These are phyloP conservation scores for Trichosanthes truncata DNA, from an alignment of 306 rosid species.

Conservation along the genomic window DNA sequence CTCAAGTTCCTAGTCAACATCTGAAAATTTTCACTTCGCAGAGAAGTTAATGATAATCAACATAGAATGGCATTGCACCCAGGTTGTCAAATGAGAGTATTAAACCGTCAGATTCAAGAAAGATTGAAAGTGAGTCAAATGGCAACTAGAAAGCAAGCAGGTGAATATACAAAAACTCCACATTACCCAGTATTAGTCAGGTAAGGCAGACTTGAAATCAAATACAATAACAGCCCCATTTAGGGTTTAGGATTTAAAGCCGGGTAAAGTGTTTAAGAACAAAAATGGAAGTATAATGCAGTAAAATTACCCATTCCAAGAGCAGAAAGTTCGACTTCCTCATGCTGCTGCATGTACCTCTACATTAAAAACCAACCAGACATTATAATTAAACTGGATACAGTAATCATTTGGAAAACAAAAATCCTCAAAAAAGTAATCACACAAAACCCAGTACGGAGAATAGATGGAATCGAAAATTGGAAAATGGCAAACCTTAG, in stretches of 20 bases:
- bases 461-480: not conserved
- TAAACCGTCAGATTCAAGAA: not conserved
- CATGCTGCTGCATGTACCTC: conserved; percentile 43
- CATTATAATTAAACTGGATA: not conserved
- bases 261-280: not conserved
- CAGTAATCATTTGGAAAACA: not conserved
- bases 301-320: conserved; percentile 37
- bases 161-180: not conserved
- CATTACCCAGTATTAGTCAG: not conserved
- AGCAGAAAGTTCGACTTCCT: conserved; percentile 40
- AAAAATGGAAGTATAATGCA: not conserved
- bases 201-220: not conserved
- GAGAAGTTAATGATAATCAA: not conserved
- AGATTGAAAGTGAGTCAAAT: not conserved
- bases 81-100: not conserved
- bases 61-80: not conserved
- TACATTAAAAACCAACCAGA: not conserved
- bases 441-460: not conserved
- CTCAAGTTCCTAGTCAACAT: not conserved
- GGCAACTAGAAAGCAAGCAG: not conserved
- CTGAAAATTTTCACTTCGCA: not conserved
- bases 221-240: not conserved
- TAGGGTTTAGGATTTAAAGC: not conserved
- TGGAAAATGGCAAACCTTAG: conserved; percentile 17
- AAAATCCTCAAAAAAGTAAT: not conserved